Percentiles rank a stretch among this genome's conserved stretches.
Conservation (phyloP, 805 yeast genomes). For the Yarrowia sp. region DNA sequence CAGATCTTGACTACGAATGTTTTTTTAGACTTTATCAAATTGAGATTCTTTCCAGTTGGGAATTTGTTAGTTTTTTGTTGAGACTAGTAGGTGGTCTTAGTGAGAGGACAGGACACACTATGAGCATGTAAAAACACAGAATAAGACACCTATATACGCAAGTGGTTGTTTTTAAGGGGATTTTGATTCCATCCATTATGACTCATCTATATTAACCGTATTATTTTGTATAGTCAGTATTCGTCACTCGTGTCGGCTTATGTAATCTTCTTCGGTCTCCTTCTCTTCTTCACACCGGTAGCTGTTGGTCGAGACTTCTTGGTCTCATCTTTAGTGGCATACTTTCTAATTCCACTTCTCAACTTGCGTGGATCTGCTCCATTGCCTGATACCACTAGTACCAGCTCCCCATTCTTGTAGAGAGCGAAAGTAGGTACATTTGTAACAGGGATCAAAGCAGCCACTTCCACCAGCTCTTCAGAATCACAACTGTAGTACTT, state of each 20-base stretch:
- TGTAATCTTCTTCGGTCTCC: not conserved
- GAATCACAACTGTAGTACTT: not conserved
- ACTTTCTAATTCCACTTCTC: not conserved
- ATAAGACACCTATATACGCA: too few relatives aligned
- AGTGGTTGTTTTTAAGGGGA: too few relatives aligned
- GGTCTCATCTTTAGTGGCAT: not conserved
- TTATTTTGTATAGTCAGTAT: too few relatives aligned
- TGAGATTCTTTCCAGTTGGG: too few relatives aligned
- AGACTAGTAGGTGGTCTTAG: too few relatives aligned
- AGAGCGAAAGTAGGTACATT: not conserved
- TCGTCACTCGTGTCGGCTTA: too few relatives aligned
- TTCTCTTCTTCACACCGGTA: not conserved
- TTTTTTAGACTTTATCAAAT: too few relatives aligned
- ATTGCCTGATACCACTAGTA: not conserved
- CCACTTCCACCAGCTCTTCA: not conserved
- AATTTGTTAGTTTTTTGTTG: too few relatives aligned
- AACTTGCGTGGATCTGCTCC: not conserved
- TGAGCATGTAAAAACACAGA: too few relatives aligned
- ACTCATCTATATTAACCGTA: too few relatives aligned
- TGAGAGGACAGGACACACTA: not conserved
- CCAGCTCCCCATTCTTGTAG: not conserved
- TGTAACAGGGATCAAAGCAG: not conserved
- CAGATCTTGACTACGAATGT: too few relatives aligned
- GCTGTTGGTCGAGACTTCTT: not conserved
- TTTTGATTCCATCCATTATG: too few relatives aligned